Evolutionary conservation across 768 basidiomycete genomes (phyloP).

Genomic region (Lactifluus pinguis): DNA sequence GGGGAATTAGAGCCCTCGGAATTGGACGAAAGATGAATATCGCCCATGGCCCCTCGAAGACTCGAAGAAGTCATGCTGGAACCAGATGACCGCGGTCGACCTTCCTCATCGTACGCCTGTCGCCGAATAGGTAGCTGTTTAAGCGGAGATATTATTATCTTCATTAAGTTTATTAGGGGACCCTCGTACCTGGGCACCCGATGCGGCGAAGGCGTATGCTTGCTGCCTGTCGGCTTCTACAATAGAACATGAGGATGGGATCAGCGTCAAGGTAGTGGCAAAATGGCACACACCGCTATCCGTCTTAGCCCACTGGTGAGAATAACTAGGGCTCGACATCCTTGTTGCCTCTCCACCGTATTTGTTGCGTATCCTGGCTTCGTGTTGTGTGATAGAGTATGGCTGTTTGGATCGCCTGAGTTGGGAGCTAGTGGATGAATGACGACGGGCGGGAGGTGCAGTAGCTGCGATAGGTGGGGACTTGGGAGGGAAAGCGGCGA

Average conservation of each 20-base stretch:
- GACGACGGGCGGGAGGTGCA: conserved; percentile 11
- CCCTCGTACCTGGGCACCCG: conserved; percentile 21
- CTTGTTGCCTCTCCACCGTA: conserved; percentile 4
- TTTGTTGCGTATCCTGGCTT: conserved; percentile 12
- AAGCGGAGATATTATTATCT: conserved; percentile 24
- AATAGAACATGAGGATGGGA: background rate
- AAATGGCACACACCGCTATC: conserved; percentile 11
- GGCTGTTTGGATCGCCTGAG: conserved; percentile 19
- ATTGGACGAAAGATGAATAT: conserved; percentile 34
- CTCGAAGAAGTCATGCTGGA: conserved; percentile 40
- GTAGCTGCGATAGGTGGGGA: conserved; percentile 5
- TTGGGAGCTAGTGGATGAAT: conserved; percentile 5
- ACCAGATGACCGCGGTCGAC: conserved; percentile 28
- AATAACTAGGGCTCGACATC: conserved; percentile 16
- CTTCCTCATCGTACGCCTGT: conserved; percentile 20
- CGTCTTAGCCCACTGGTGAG: conserved; percentile 17
- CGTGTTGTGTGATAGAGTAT: conserved; percentile 12
- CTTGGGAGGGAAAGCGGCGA: conserved; percentile 15
- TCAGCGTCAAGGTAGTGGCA: background rate
- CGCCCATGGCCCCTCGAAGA: conserved; percentile 58
- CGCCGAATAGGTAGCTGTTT: conserved; percentile 19
- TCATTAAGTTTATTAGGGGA: conserved; percentile 10
- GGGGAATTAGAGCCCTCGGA: conserved; percentile 25
- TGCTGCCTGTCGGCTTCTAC: conserved; percentile 15
- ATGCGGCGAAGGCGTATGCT: conserved; percentile 15